Evolutionary conservation across 306 rosid genomes (phyloP), one percentile per base, ranked within the genome.

Genomic region (Hippophae rhamnoides): DNA sequence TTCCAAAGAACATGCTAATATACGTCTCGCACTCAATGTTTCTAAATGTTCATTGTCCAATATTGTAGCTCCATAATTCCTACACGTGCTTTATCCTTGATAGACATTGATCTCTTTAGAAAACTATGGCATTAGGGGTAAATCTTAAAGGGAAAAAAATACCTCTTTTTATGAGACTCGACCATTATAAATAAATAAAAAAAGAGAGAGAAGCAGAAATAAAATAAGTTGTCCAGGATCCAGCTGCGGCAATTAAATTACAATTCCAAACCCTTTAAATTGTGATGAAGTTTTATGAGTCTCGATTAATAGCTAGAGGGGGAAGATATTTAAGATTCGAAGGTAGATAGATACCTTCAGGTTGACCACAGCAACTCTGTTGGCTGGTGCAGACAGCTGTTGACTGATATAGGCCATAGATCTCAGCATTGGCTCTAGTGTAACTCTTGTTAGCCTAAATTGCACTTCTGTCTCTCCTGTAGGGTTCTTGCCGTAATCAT

Each of bases 401-500:
- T 84, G 89, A 68, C 85, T 73, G 64, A 84, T 84, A 58, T 73
- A 65, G 62, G 89, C 70, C 95, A 87, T 84, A 10, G 92, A 87
- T 64, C 72, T 74, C 75, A 87, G 60, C 95, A 87, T 87, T 54
- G 95, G 92, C 77, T 82, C 92, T 69, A 87, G 80, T 52, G 85
- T 82, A 63, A 78, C 70, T 79, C 79, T 76, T 42, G 92, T 79
- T 57, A 84, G 74, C 73, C 85, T 74, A 65, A 84, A 84, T 63
- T 87, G 92, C 57, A 87, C 83, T 67, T 81, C 83, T 43, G 78
- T 75, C 79, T 84, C 92, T 56, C 85, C 86, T 3, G 66, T 54
- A 49, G 83, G 84, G 54, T 70, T 78, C 69, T 79, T 74, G 44
- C 82, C 83, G 72, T 71, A 87, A 72, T 87, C 95, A 77, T 79